A percentile compares a stretch with the other conserved stretches of the same genome.
Evolutionary conservation across 345 rosid genomes (phyloP).

Genomic region (Arabidopsis suecica): DNA sequence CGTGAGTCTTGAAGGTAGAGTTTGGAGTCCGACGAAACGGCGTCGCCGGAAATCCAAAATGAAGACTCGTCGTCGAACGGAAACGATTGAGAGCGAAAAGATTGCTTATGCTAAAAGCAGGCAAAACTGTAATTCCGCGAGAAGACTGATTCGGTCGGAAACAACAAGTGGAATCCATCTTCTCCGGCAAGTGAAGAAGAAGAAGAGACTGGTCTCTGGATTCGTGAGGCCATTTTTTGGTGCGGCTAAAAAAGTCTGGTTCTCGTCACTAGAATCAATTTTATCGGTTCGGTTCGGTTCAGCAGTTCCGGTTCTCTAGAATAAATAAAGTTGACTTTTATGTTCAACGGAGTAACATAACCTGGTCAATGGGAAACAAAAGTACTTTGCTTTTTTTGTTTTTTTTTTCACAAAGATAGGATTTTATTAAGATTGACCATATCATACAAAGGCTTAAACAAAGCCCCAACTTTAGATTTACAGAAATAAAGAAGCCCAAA

Average conservation of each 20-base stretch:
- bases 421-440: no score
- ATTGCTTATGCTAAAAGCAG: background rate
- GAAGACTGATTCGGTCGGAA: slow-evolving; percentile 36
- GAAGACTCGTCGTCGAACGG: slow-evolving; percentile 23
- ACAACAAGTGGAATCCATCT: slow-evolving; percentile 51
- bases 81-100: slow-evolving; percentile 37
- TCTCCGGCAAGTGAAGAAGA: slow-evolving; percentile 12
- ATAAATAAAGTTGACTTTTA: background rate
- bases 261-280: slow-evolving; percentile 8
- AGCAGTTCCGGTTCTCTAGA: background rate
- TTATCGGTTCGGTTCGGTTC: slow-evolving; percentile 13
- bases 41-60: slow-evolving; percentile 27
- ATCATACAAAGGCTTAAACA: no score
- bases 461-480: no score
- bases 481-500: no score
- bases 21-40: slow-evolving; percentile 39
- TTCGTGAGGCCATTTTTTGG: background rate
- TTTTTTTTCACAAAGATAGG: no score
- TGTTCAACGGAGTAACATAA: background rate
- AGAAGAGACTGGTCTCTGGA: slow-evolving; percentile 4
- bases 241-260: slow-evolving; percentile 22
- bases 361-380: background rate
- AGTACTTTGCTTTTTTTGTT: background rate
- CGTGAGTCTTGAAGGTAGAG: slow-evolving; percentile 37
- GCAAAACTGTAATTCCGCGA: slow-evolving; percentile 11